phyloP scores from a whole-genome alignment of 2,329 filamentous ascomycete genomes.

The Aspergillus ustus region DNA sequence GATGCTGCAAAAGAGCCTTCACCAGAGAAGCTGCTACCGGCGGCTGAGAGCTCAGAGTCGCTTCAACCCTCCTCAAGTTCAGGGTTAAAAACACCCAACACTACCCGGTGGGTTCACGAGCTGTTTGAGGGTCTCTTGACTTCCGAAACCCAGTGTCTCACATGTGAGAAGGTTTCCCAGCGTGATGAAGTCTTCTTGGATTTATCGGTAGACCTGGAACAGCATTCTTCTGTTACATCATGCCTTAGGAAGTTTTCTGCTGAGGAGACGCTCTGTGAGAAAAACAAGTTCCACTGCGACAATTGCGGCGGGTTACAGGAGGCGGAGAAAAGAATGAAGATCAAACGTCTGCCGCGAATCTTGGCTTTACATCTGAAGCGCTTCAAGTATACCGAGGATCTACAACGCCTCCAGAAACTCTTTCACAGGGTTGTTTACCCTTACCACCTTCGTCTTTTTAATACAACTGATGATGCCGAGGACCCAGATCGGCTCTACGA shows the following conservation, averaged over 20 bases:
- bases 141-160: constrained; percentile 94
- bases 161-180: constrained; percentile 93
- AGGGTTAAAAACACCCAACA: constrained; percentile 62
- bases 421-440: constrained; percentile 97
- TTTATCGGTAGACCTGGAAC: constrained; percentile 91
- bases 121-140: constrained; percentile 94
- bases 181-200: constrained; percentile 95
- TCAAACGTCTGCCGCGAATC: constrained; percentile 90
- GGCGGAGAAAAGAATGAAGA: constrained; percentile 99
- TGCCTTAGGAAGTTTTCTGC: constrained; percentile 95
- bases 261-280: constrained; percentile 97
- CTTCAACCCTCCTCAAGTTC: constrained; percentile 58
- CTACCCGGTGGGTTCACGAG: constrained; percentile 91
- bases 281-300: constrained; percentile 99
- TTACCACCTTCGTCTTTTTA: constrained; percentile 94
- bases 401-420: constrained; percentile 90
- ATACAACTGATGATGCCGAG: constrained; percentile 93
- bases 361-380: constrained; percentile 91
- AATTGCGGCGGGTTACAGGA: constrained; percentile 96
- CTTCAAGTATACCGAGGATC: constrained; percentile 97
- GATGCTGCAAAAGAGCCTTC: constrained; percentile 60
- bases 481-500: constrained; percentile 95
- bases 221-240: constrained; percentile 94
- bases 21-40: constrained; percentile 54
- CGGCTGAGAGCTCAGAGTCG: constrained; percentile 50